phyloP scores from a whole-genome alignment of 352 stramenopile species.

The Phytophthora cactorum region DNA sequence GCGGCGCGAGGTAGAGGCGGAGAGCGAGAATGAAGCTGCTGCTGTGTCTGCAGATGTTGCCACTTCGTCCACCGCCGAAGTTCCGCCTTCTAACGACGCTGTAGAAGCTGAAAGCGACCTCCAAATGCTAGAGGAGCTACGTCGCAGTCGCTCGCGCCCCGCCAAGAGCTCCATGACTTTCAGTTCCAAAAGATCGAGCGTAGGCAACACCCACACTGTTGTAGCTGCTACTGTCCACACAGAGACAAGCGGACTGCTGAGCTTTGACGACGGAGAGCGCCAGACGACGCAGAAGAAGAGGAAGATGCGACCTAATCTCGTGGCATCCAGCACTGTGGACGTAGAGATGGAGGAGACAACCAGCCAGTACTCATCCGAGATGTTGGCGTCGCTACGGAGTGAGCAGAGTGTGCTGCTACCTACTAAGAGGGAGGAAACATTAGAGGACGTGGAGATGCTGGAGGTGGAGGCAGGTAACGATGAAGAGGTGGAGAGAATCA shows the following conservation, averaged over 20 bases:
- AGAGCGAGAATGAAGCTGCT: conserved; percentile 2
- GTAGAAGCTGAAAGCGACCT: conserved; percentile 29
- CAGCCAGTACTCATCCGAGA: conserved; percentile 60
- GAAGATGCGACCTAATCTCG: conserved; percentile 75
- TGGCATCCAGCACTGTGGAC: conserved; percentile 33
- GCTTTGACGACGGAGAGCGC: conserved; percentile 54
- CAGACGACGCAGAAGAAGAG: conserved; percentile 32
- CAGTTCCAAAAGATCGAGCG: conserved; percentile 36
- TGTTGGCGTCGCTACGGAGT: conserved; percentile 58
- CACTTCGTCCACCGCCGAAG: neutral
- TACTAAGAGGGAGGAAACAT: conserved; percentile 10
- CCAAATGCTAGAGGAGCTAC: conserved; percentile 37
- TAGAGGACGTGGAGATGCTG: conserved; percentile 44
- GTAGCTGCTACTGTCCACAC: neutral
- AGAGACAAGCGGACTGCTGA: conserved; percentile 41
- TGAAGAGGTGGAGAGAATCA: conserved; percentile 13
- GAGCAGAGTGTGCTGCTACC: conserved; percentile 73
- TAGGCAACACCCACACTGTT: neutral
- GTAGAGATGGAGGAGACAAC: conserved; percentile 24
- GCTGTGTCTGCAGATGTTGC: neutral
- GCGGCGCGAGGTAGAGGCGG: conserved; percentile 35
- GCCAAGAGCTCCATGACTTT: conserved; percentile 45
- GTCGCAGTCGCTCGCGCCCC: conserved; percentile 43
- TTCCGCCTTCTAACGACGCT: conserved; percentile 1
- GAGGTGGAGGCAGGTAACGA: conserved; percentile 29